Evolutionary conservation across 257 asterid species (phyloP), one percentile per base, ranked within the genome.

Genomic region (Solanum habrochaites): DNA sequence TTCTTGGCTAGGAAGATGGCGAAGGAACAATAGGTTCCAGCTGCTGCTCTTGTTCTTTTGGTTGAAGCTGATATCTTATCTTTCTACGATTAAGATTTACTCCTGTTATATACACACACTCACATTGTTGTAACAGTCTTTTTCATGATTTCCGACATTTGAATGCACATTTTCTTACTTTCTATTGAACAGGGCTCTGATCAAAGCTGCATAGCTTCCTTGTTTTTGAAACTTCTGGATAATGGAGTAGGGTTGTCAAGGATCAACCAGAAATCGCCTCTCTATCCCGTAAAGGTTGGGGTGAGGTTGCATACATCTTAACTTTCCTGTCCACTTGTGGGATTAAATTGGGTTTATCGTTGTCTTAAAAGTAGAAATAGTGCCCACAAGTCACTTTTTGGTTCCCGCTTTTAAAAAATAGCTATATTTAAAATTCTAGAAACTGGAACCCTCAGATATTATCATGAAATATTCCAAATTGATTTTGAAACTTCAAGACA

Each of bases 1-100:
- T 95, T 91, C 90, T 88, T 95, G 90, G 98, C 98, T 6, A 85
- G 99, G 85, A 96, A 96, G 93, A 96, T 83, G 90, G 90, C 93
- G 2, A 96, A 94, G 90, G 90, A 89, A 16, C 90, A 91, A 40
- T 74, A 77, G 62, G 39, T 43, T 43, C 58, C 20, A 77, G n/a
- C 37, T 77, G 39, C 83, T 77, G 35, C 2, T 77, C 39, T 20
- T 1, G 3, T 40, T 74, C 25, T 25, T 27, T 75, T 39, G 35
- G 77, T 75, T 77, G 67, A 80, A 80, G 27, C 29, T 80, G 69
- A 47, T 47, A 14, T 20, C 25, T 47, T 1, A 2, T 47, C 67
- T 47, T 80, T 16, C 43, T 27, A 27, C 29, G 25, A 47, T 80
- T 47, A 47, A n/a, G 20, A 80, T 18, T 47, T 29, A 18, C 43